phyloP scores from a whole-genome alignment of 2,329 filamentous ascomycete species.

The Byssoonygena ceratinophila region DNA sequence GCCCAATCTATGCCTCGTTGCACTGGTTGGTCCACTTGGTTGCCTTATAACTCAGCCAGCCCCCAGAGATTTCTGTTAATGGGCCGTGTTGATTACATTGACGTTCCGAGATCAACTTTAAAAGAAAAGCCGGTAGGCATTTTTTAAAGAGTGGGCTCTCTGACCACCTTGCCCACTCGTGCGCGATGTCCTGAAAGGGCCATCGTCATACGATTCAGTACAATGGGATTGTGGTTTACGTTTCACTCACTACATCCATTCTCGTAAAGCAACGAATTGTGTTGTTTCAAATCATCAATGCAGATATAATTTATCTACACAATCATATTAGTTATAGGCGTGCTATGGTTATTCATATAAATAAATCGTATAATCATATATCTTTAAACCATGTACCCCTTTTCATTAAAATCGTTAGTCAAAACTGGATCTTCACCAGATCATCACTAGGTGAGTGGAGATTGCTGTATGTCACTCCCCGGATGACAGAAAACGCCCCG shows the following conservation, averaged over 20 bases:
- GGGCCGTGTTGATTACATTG: constrained; percentile 3
- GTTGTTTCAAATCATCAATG: neutral
- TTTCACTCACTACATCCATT: constrained; percentile 23
- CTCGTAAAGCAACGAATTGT: neutral
- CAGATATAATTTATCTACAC: neutral
- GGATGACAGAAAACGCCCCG: constrained; percentile 21
- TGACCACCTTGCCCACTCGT: constrained; percentile 15
- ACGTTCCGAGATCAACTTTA: constrained; percentile 18
- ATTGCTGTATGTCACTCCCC: neutral
- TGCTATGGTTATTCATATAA: neutral
- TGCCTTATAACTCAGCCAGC: neutral
- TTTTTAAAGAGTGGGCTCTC: constrained; percentile 12
- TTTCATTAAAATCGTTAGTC: neutral
- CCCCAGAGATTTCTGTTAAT: neutral
- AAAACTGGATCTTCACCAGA: neutral
- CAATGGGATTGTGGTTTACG: constrained; percentile 21
- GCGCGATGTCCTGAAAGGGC: neutral
- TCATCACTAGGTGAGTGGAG: neutral
- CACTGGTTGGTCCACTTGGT: neutral
- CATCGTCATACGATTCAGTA: neutral
- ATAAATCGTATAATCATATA: constrained; percentile 1
- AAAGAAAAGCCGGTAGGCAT: neutral
- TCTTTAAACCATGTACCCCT: neutral
- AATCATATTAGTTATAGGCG: neutral
- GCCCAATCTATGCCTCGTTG: neutral